These are phyloP conservation scores for Remersonia thermophila DNA, from an alignment of 2,329 filamentous ascomycete genomes.

Conservation along the genomic window DNA sequence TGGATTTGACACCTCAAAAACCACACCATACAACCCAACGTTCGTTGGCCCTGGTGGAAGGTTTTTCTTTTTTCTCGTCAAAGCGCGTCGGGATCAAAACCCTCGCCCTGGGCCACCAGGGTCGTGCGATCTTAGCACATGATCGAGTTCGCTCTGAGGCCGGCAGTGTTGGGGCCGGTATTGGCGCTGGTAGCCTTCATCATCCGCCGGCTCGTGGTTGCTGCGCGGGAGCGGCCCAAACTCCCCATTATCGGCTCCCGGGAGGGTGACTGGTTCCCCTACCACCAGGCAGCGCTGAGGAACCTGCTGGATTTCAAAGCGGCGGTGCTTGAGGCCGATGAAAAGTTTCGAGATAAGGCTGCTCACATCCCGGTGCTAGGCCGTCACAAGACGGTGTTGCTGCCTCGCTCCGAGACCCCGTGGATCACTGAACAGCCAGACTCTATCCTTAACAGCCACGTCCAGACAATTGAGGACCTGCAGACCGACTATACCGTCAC, in stretches of 20 bases:
- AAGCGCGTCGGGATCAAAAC: no score
- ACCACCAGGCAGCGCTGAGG: constrained; percentile 20
- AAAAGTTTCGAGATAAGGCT: constrained; percentile 16
- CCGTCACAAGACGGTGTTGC: constrained; percentile 15
- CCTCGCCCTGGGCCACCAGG: no score
- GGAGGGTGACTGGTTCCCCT: constrained; percentile 24
- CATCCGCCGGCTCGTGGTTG: constrained; percentile 18
- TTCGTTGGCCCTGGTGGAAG: no score
- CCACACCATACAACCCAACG: no score
- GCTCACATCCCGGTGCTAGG: constrained; percentile 19
- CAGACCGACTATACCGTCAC: constrained; percentile 19
- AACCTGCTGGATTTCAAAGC: constrained; percentile 21
- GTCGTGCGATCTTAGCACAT: constrained; percentile 1
- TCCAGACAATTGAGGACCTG: constrained; percentile 13
- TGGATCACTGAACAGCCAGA: constrained; percentile 23
- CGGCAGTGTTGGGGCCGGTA: constrained; percentile 17
- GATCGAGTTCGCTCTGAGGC: constrained; percentile 13
- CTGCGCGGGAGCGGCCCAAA: constrained; percentile 17
- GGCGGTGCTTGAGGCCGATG: constrained; percentile 17
- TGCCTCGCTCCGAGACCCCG: constrained; percentile 20
- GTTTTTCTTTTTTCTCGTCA: no score
- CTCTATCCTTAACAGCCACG: constrained; percentile 16
- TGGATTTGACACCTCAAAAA: no score
- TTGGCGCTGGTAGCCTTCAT: constrained; percentile 16
- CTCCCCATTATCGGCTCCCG: constrained; percentile 21